Evolutionary conservation across 139 green algal genomes (phyloP).

Genomic region (Mychonastes homosphaera): DNA sequence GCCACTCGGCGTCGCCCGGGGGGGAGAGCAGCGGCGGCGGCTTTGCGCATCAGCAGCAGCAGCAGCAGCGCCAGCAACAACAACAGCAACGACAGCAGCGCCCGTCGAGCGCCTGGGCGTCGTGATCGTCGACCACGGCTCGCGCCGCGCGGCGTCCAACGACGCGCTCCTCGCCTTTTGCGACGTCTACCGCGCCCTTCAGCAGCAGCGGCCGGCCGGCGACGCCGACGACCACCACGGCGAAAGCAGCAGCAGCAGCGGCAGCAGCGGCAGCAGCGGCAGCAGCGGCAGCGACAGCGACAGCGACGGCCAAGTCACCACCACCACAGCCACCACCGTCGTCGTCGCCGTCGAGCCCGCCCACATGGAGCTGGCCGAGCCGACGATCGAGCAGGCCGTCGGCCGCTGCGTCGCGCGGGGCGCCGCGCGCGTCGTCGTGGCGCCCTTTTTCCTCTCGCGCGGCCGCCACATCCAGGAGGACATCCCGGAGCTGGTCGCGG

Average conservation of each 20-base stretch:
- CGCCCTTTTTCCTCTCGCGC: slow-evolving; percentile 77
- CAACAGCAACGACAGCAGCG: background rate
- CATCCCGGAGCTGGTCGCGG: slow-evolving; percentile 66
- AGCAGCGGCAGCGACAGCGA: too few species aligned
- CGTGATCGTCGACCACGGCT: slow-evolving; percentile 89
- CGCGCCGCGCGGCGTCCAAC: slow-evolving; percentile 59
- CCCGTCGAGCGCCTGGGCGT: slow-evolving; percentile 35
- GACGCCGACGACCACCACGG: too few species aligned
- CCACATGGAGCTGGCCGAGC: slow-evolving; percentile 84
- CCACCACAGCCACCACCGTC: too few species aligned
- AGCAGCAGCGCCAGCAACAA: background rate
- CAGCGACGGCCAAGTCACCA: too few species aligned
- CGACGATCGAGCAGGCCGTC: slow-evolving; percentile 62
- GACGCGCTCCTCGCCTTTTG: slow-evolving; percentile 70
- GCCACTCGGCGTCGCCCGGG: too few species aligned
- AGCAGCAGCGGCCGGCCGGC: too few species aligned
- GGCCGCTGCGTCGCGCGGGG: slow-evolving; percentile 27
- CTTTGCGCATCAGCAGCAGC: slow-evolving; percentile 10
- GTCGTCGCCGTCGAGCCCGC: slow-evolving; percentile 57
- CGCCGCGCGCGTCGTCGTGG: slow-evolving; percentile 55
- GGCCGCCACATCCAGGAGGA: slow-evolving; percentile 76
- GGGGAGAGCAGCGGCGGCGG: too few species aligned
- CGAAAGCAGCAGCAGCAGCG: too few species aligned
- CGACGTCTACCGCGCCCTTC: slow-evolving; percentile 52
- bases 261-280: too few species aligned